These are phyloP conservation scores for Candida stauntonica DNA, from an alignment of 805 yeast species.

Conservation along the genomic window DNA sequence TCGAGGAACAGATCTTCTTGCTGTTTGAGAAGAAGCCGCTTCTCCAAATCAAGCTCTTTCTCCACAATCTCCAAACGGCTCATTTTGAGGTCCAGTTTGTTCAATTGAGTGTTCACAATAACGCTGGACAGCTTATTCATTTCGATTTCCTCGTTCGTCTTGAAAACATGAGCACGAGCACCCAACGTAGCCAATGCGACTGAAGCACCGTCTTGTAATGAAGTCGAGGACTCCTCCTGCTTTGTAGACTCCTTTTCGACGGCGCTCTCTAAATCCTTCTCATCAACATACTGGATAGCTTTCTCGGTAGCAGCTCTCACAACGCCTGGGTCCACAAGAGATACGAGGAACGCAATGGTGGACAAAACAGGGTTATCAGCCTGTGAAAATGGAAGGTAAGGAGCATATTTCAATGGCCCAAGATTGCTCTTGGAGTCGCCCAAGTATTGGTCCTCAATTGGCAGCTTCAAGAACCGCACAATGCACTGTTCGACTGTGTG, in stretches of 20 bases:
- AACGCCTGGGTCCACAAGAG: constrained; percentile 79
- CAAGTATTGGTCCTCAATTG: constrained; percentile 73
- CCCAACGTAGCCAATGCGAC: constrained; percentile 39
- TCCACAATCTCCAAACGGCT: constrained; percentile 57
- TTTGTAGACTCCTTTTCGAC: constrained; percentile 19
- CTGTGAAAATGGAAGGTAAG: constrained; percentile 78
- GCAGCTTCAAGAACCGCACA: constrained; percentile 70
- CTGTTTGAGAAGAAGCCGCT: constrained; percentile 52
- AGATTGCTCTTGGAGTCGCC: constrained; percentile 36
- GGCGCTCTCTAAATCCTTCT: constrained; percentile 19
- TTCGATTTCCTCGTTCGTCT: constrained; percentile 76
- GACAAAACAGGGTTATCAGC: constrained; percentile 92
- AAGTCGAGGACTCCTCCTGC: constrained; percentile 34
- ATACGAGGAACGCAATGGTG: constrained; percentile 83
- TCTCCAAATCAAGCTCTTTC: constrained; percentile 60
- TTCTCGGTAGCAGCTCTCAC: constrained; percentile 76
- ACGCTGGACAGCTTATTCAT: constrained; percentile 55
- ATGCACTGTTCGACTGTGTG: constrained; percentile 78
- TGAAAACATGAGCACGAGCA: constrained; percentile 73
- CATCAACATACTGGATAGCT: constrained; percentile 40
- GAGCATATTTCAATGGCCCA: constrained; percentile 77
- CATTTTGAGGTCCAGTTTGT: constrained; percentile 62
- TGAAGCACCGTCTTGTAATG: constrained; percentile 27
- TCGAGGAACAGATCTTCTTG: constrained; percentile 67
- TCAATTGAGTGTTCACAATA: constrained; percentile 57